phyloP scores from a whole-genome alignment of 1,284 basidiomycete species.

The Serendipita sp. region DNA sequence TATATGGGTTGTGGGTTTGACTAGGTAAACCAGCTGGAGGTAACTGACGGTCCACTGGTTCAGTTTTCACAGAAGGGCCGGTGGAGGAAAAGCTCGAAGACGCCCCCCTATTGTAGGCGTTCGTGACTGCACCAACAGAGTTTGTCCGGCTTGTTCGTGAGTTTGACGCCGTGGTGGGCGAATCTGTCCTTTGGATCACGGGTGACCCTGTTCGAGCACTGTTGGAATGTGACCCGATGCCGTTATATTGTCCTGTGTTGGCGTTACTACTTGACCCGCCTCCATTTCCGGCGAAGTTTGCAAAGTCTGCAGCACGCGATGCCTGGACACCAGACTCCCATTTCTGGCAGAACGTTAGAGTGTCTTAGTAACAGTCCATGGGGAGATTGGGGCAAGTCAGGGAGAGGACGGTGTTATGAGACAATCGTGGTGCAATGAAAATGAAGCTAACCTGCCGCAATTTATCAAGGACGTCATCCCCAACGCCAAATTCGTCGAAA shows the following conservation, averaged over 20 bases:
- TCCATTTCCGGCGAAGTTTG: not conserved
- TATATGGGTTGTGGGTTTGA: no score
- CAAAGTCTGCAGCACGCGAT: conserved; percentile 89
- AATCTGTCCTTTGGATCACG: not conserved
- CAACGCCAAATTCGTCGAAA: conserved; percentile 94
- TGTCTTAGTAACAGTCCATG: conserved; percentile 9
- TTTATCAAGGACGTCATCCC: conserved; percentile 79
- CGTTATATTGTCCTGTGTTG: conserved; percentile 1
- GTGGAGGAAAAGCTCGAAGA: conserved; percentile 4
- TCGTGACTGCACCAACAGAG: not conserved
- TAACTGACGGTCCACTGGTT: conserved; percentile 6
- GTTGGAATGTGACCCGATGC: not conserved
- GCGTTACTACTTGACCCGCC: not conserved
- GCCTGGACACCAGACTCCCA: conserved; percentile 90
- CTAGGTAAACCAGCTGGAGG: conserved; percentile 3
- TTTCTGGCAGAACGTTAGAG: conserved; percentile 38
- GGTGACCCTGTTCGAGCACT: not conserved
- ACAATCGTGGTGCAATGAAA: conserved; percentile 8
- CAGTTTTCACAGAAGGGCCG: conserved; percentile 9
- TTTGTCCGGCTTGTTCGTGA: not conserved
- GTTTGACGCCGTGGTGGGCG: not conserved
- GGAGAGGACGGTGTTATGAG: conserved; percentile 7
- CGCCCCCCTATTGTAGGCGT: conserved; percentile 7
- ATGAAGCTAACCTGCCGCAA: conserved; percentile 64
- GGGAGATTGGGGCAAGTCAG: conserved; percentile 5